A percentile compares a stretch with the other conserved stretches of the same genome.
phyloP scores from a whole-genome alignment of 1,284 basidiomycete genomes.

The Grifola frondosa region DNA sequence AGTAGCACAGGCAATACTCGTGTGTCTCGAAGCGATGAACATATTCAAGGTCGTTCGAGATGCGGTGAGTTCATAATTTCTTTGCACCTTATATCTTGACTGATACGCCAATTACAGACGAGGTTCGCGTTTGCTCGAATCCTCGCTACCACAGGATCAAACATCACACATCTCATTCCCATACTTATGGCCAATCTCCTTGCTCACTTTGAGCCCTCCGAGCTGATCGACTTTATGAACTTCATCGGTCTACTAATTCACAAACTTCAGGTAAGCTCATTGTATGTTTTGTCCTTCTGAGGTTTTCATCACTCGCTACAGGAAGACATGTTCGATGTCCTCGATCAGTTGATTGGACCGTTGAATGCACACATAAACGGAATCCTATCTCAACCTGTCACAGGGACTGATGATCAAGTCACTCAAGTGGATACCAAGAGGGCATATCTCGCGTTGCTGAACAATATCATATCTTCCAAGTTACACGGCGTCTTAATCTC shows the following conservation, averaged over 20 bases:
- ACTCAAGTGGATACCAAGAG: slow-evolving; percentile 87
- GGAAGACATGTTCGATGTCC: slow-evolving; percentile 79
- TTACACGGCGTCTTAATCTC: slow-evolving; percentile 87
- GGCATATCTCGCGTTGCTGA: slow-evolving; percentile 86
- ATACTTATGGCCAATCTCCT: slow-evolving; percentile 87
- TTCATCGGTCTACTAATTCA: slow-evolving; percentile 92
- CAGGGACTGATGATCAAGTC: slow-evolving; percentile 89
- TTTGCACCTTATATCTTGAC: slow-evolving; percentile 12
- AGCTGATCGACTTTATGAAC: slow-evolving; percentile 93
- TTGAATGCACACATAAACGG: slow-evolving; percentile 83
- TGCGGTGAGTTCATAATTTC: slow-evolving; percentile 61
- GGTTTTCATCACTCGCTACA: slow-evolving; percentile 30
- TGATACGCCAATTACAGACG: slow-evolving; percentile 50
- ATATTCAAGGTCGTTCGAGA: slow-evolving; percentile 87
- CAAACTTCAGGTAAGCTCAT: slow-evolving; percentile 76
- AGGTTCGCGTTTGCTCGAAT: slow-evolving; percentile 94
- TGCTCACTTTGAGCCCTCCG: slow-evolving; percentile 87
- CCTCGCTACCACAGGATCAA: slow-evolving; percentile 84
- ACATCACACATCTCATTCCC: slow-evolving; percentile 80
- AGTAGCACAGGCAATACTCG: slow-evolving; percentile 87
- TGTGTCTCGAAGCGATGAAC: slow-evolving; percentile 88
- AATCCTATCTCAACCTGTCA: slow-evolving; percentile 79
- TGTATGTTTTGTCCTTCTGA: slow-evolving; percentile 7
- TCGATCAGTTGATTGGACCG: slow-evolving; percentile 90
- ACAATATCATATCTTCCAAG: slow-evolving; percentile 78